Base-by-base conservation (phyloP, 352 stramenopile species). In the Phytopythium montanum region DNA sequence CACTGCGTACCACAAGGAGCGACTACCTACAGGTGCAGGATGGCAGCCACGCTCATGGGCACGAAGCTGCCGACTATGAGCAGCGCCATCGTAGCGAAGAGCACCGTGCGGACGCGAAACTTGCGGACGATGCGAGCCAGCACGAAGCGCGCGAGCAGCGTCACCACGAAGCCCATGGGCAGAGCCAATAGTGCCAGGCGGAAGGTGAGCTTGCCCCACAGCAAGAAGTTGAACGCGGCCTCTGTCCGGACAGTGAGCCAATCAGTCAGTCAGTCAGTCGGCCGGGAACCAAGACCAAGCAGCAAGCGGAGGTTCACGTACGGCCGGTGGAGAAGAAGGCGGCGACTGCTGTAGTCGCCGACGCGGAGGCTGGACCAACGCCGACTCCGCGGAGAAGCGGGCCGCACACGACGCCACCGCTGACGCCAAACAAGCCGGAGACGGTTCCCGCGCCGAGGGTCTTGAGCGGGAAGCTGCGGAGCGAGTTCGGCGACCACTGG, bases 351-450 rank as follows among this genome's bases (percentile, higher is more conserved):
- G 85, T 91, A 26, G 87, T 97, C 18, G 90, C 86, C 4, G 83
- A 92, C 19, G 84, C 79, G 71, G 78, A 69, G 54, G 65, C 65
- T 31, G 81, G 79, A 29, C 73, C 60, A 16, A 98, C 82, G 44
- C 92, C 92, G 69, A 98, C 87, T 23, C 85, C 76, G 19, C 97
- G 79, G 79, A 98, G 88, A 23, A 98, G 72, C 2, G 87, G 84
- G 8, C 90, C 91, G 52, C 85, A 96, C n/a, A 97, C 81, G 41
- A 96, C 95, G 53, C 91, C 92, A 50, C 88, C 90, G 28, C 88
- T 89, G 7, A 98, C 80, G 21, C 94, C 94, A 66, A 98, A 98
- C 62, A 97, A 79, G 33, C 92, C 92, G n/a, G 87, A 90, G 69
- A 94, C 84, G 49, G 96, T 78, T 8, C 94, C 94, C 31, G 92